A percentile compares a stretch with the other conserved stretches of the same genome.
phyloP scores from a whole-genome alignment of 352 stramenopile genomes.

The Globisporangium megalacanthum region DNA sequence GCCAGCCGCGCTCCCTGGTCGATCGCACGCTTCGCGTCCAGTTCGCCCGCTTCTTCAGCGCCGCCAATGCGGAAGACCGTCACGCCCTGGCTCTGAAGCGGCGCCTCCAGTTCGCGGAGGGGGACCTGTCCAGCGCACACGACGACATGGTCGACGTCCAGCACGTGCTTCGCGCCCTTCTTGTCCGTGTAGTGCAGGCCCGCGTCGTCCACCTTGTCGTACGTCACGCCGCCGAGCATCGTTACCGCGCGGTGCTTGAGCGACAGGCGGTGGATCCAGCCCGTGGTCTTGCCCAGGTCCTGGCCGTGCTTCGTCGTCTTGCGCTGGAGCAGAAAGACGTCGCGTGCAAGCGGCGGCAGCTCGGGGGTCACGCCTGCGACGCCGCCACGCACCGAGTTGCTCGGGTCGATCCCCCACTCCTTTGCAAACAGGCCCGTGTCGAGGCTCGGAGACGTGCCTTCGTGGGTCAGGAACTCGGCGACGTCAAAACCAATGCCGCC shows the following conservation, averaged over 20 bases:
- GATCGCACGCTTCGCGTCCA: slow-evolving; percentile 97
- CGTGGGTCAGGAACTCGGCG: slow-evolving; percentile 91
- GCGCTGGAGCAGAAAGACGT: slow-evolving; percentile 94
- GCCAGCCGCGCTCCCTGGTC: slow-evolving; percentile 92
- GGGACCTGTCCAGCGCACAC: slow-evolving; percentile 95
- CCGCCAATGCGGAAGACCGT: slow-evolving; percentile 95
- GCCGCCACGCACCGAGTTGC: slow-evolving; percentile 77
- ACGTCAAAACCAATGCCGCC: slow-evolving; percentile 99
- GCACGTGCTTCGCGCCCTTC: slow-evolving; percentile 69
- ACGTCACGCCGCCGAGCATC: slow-evolving; percentile 92
- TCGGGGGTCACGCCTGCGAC: slow-evolving; percentile 51
- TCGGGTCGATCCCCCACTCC: slow-evolving; percentile 94
- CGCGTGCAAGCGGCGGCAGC: slow-evolving; percentile 38
- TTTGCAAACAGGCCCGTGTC: slow-evolving; percentile 85
- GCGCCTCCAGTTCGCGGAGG: slow-evolving; percentile 83
- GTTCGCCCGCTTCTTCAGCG: slow-evolving; percentile 91
- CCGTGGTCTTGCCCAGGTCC: slow-evolving; percentile 93
- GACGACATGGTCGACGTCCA: slow-evolving; percentile 95
- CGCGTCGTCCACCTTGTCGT: slow-evolving; percentile 93
- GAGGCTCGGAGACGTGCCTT: slow-evolving; percentile 55
- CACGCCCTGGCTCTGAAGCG: slow-evolving; percentile 55
- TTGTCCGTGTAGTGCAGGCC: slow-evolving; percentile 93
- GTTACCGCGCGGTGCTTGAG: slow-evolving; percentile 90
- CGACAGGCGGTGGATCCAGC: slow-evolving; percentile 95
- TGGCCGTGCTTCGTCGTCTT: slow-evolving; percentile 92